Evolutionary conservation across 192 early-diverging fungal genomes (phyloP), one percentile per base, ranked within the genome.

Genomic region (Podila epigama): DNA sequence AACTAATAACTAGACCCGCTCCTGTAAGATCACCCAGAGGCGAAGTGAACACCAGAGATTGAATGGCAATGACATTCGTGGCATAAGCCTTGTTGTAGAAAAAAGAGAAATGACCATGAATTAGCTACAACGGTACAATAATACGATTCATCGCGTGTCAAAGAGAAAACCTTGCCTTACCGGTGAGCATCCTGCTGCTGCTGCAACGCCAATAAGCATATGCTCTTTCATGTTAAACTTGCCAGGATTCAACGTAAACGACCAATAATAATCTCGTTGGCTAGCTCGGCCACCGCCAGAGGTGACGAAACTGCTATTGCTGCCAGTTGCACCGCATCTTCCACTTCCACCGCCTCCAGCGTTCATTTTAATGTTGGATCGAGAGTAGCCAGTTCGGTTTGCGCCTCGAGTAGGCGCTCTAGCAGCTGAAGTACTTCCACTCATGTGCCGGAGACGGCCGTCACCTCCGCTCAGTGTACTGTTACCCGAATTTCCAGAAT

Each of bases 201-300:
- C 85, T 31, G 89, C 82, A 41, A 88, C 65, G 9, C 75, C 79
- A 36, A 91, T 89, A 15, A 91, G 58, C 62, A 86, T 86, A 40
- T 90, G 91, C 65, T 92, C 91, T 54, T 92, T 92, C 73, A 90
- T 80, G 44, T 85, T 88, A 68, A 92, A 92, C 52, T 75, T 75
- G 9, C 70, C 70, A 0, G 70, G 64, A 35, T 75, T 75, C 34
- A 75, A 28, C 3, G 70, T 75, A 51, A 75, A 75, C 25, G n/a
- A 55, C 70, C 64, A 66, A 2, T 55, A 60, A 28, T 58, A 32
- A 33, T 48, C 44, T 22, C 25, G n/a, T 4, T 35, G 44, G 27
- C 44, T 48, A 18, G 39, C 22, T n/a, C 27, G 3, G 39, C 35
- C 29, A 20, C n/a, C n/a, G n/a, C n/a, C n/a, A n/a, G n/a, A n/a